Percentiles rank a stretch among this genome's conserved stretches.
These are phyloP conservation scores for Hypoxylon sp. DNA, from an alignment of 2,329 filamentous ascomycete species.

Conservation along the genomic window DNA sequence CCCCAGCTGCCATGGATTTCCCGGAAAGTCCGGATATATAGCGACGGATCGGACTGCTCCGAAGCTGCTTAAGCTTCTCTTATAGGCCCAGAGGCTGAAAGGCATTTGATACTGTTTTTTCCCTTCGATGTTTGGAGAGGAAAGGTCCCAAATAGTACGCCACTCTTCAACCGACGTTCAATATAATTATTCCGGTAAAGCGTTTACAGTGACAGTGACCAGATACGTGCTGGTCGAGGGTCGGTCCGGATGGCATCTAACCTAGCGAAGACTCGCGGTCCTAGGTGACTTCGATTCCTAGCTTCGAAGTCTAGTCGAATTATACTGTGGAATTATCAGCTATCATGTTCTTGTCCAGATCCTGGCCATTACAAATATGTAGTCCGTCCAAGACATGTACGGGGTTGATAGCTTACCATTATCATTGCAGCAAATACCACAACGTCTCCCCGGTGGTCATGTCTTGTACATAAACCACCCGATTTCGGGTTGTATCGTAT, in stretches of 20 bases:
- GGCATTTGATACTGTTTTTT: neutral
- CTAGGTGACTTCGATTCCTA: neutral
- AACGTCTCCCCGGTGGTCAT: constrained; percentile 30
- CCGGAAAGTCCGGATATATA: neutral
- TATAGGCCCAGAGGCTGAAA: neutral
- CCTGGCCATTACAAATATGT: neutral
- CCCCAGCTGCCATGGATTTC: neutral
- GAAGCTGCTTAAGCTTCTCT: neutral
- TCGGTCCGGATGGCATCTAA: constrained; percentile 5
- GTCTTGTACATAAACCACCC: constrained; percentile 55
- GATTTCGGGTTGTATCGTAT: constrained; percentile 52
- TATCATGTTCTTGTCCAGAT: neutral
- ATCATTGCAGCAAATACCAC: constrained; percentile 29
- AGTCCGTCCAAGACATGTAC: neutral
- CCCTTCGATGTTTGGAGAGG: neutral
- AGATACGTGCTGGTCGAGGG: constrained; percentile 4
- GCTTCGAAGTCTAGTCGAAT: constrained; percentile 14
- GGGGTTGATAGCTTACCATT: constrained; percentile 39
- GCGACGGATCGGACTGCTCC: neutral
- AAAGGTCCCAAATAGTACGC: neutral
- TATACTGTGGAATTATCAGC: constrained; percentile 34
- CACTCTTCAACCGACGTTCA: neutral
- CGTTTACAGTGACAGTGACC: constrained; percentile 17
- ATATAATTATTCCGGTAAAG: neutral
- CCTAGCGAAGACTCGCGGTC: neutral